Base-by-base conservation (phyloP, 768 basidiomycete species). In the Cytidiella melzeri region DNA sequence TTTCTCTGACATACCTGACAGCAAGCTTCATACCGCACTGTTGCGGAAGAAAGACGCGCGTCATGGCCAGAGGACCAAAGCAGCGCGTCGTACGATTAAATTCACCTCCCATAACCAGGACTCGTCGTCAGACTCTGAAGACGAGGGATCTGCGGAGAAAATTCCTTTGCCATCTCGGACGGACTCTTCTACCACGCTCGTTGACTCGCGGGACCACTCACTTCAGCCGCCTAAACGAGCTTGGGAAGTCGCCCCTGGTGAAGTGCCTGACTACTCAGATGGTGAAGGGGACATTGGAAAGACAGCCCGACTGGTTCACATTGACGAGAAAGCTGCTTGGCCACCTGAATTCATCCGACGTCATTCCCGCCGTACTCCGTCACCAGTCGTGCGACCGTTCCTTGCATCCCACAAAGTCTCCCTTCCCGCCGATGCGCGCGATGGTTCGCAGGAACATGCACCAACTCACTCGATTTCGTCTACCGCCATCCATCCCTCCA, bases 271-370 rank as follows among this genome's bases (percentile, higher is more conserved):
- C n/a, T 65, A 63, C 48, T 67, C 69, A 3, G 67, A 68, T 40
- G 55, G 54, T 34, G 68, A 69, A 48, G 63, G 61, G 19, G 65
- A 65, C 27, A 58, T 66, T 25, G 56, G 54, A 6, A 50, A 50
- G 2, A 42, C 43, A 5, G 50, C 44, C 1, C 20, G 42, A 2
- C 34, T 44, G 19, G 39, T 39, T 3, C 27, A 34, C 36, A 26
- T 50, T n/a, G 54, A 57, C 18, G 52, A 67, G 45, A 54, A 39
- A 23, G 59, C 61, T 0, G 63, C 60, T 10, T 81, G 79, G 79
- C 72, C 65, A 18, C 80, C 80, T 1, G 73, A 60, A 0, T 81
- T 81, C 59, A 61, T 79, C 49, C 63, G 68, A 37, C 72, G 73
- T 6, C 69, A 74, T 45, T 58, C 54, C 12, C 43, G 42, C 7